Conservation (phyloP, 441 rosid genomes). For the Iberis amara region DNA sequence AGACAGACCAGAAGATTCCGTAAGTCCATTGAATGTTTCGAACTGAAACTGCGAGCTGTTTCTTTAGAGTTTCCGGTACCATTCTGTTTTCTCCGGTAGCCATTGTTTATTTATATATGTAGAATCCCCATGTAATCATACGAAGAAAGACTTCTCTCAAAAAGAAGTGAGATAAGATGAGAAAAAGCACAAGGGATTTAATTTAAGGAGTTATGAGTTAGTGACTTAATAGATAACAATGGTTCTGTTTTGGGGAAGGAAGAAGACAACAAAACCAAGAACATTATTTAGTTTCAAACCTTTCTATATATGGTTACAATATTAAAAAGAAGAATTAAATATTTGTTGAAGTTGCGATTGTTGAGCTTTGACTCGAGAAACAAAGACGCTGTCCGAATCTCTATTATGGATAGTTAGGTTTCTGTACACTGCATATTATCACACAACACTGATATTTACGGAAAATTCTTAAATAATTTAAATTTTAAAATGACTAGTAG, state of each 20-base stretch:
- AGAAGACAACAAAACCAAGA: not conserved
- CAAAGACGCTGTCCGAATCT: slow-evolving; percentile 23
- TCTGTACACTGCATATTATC: slow-evolving; percentile 19
- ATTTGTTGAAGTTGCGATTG: not conserved
- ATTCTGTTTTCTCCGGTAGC: slow-evolving; percentile 30
- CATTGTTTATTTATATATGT: slow-evolving; percentile 23
- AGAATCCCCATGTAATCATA: slow-evolving; percentile 14
- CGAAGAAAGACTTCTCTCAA: not conserved
- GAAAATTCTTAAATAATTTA: too few species aligned
- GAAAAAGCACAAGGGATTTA: not conserved
- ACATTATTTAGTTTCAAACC: too few species aligned
- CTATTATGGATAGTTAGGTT: slow-evolving; percentile 25
- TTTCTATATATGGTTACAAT: too few species aligned
- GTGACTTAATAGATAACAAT: too few species aligned
- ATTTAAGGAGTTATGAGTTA: not conserved
- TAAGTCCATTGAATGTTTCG: slow-evolving; percentile 83
- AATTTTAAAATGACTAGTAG: too few species aligned
- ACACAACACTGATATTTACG: slow-evolving; percentile 11
- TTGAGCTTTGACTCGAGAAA: slow-evolving; percentile 25
- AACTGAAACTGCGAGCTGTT: slow-evolving; percentile 71
- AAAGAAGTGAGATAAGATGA: not conserved
- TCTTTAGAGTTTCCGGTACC: slow-evolving; percentile 49
- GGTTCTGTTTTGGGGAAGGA: too few species aligned
- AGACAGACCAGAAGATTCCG: slow-evolving; percentile 76
- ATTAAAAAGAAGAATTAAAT: not conserved